Percentiles rank a stretch among this genome's conserved stretches.
phyloP scores from a whole-genome alignment of 1,284 basidiomycete species.

The Tylopilus sp. region DNA sequence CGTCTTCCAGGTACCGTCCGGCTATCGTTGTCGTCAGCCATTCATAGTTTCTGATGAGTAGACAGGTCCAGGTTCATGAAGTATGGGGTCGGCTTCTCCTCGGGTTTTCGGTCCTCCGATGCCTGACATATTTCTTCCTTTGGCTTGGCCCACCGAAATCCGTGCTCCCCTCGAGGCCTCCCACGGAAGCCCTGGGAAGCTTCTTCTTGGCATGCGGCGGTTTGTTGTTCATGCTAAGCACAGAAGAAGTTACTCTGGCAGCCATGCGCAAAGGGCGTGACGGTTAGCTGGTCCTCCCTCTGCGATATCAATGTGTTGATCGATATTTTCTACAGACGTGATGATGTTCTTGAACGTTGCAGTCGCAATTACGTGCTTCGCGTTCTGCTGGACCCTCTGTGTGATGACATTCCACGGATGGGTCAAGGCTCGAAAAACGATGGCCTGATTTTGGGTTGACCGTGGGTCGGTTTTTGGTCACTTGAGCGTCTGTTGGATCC shows the following conservation, averaged over 20 bases:
- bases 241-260: constrained; percentile 86
- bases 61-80: constrained; percentile 78
- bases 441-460: constrained; percentile 10
- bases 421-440: constrained; percentile 49
- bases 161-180: constrained; percentile 86
- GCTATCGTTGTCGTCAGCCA: neutral
- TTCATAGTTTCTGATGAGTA: constrained; percentile 6
- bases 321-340: constrained; percentile 45
- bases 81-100: constrained; percentile 94
- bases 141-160: constrained; percentile 79
- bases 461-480: constrained; percentile 25
- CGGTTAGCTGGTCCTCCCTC: constrained; percentile 48
- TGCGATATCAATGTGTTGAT: constrained; percentile 61
- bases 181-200: constrained; percentile 86
- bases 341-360: constrained; percentile 85
- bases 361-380: constrained; percentile 78
- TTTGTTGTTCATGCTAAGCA: constrained; percentile 87
- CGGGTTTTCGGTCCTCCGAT: constrained; percentile 73
- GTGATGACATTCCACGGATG: constrained; percentile 79
- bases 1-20: constrained; percentile 62
- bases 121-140: constrained; percentile 91
- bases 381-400: constrained; percentile 75
- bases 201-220: constrained; percentile 90
- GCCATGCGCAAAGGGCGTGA: constrained; percentile 90
- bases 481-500: constrained; percentile 29